These are phyloP conservation scores for Malassezia pachydermatis DNA, from an alignment of 1,284 basidiomycete genomes.

Conservation along the genomic window DNA sequence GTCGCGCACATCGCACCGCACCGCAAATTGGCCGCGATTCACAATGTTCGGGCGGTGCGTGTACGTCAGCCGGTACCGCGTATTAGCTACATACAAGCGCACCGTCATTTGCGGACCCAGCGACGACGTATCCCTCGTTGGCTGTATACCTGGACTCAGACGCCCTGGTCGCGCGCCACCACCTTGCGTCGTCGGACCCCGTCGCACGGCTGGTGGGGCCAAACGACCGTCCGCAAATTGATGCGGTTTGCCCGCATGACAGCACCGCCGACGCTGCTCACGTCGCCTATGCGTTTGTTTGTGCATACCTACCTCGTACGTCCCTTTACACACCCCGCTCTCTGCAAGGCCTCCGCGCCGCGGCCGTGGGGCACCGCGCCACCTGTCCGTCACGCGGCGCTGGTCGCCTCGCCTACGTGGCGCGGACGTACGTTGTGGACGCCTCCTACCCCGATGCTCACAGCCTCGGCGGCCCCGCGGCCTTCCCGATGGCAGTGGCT, in stretches of 20 bases:
- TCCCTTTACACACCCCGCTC: conserved; percentile 12
- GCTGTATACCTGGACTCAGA: not conserved
- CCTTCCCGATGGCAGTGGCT: not conserved
- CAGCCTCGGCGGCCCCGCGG: not conserved
- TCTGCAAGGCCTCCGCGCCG: conserved; percentile 13
- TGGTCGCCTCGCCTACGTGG: too few species aligned
- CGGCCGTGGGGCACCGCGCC: conserved; percentile 16
- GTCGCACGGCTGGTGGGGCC: not conserved
- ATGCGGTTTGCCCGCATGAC: conserved; percentile 15
- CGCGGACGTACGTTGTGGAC: too few species aligned
- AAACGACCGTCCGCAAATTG: conserved; percentile 3
- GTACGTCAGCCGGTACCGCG: conserved; percentile 1
- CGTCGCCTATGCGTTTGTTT: conserved; percentile 6
- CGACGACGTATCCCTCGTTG: conserved; percentile 3
- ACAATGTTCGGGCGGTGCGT: conserved; percentile 7
- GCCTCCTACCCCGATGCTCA: not conserved
- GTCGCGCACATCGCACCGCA: not conserved
- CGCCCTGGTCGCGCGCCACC: not conserved
- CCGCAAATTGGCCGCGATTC: not conserved
- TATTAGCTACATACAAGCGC: conserved; percentile 3
- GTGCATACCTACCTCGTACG: conserved; percentile 13
- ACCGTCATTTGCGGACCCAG: conserved; percentile 7
- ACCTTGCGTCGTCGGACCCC: not conserved
- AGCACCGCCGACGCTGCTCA: not conserved
- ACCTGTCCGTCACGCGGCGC: not conserved